Base-by-base conservation (phyloP, 306 rosid genomes). In the Rubus idaeus region DNA sequence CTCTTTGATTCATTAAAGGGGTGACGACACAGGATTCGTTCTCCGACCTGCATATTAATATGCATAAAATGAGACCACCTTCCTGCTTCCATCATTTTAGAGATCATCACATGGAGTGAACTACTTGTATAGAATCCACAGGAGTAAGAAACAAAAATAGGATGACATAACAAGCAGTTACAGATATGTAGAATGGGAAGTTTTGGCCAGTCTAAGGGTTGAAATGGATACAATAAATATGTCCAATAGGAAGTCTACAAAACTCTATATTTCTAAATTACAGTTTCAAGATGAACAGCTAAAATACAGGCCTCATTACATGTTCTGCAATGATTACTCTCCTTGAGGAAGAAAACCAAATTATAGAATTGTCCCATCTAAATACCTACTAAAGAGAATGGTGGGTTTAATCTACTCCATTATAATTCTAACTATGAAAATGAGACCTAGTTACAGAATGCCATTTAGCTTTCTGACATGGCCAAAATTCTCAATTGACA, bases 1-100 rank as follows among this genome's bases (percentile, higher is more conserved):
- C 99, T 89, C 82, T 96, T 96, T 58, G 99, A 96, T 85, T 96
- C 99, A 76, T 89, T 93, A 65, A 96, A 96, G 47, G 99, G 99
- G 85, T 96, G 99, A 75, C 99, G 97, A 75, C 98, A 96, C 74
- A 96, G 78, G 73, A 91, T 89, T 76, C 99, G 80, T 80, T 92
- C 97, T 75, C 99, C 99, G 6, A 88, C 98, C 99, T 96, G 88
- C 68, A 79, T 17, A 63, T 39, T 55, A 82, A 77, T 63, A 63
- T 58, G 79, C 63, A 64, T 8, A 56, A 50, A 71, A 73, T 40
- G 50, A 47, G 63, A 70, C 39, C 42, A 70, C 39, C 42, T 50
- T 68, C 53, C 56, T 69, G 53, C 23, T 69, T 55, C 30, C 61
- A 77, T 50, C 75, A 40, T 56, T 67, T 75, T 51, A 52, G 69